phyloP scores from a whole-genome alignment of 2,329 filamentous ascomycete genomes.

The Shiraia bambusicola region DNA sequence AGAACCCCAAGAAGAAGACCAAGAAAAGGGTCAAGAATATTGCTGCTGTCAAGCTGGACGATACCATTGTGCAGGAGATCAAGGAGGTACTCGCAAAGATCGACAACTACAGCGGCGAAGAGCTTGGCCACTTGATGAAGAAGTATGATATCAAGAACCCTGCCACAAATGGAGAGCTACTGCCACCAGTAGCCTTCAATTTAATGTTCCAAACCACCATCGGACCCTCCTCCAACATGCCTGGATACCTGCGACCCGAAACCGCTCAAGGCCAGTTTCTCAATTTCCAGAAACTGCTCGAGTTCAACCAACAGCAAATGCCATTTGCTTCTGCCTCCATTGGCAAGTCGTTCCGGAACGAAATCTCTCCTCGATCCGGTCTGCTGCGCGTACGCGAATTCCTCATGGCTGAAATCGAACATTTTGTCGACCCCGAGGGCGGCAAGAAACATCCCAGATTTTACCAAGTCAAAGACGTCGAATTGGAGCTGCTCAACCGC shows the following conservation, averaged over 20 bases:
- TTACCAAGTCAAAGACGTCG: constrained; percentile 76
- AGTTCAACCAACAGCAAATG: constrained; percentile 94
- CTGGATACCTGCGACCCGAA: constrained; percentile 69
- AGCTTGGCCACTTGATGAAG: constrained; percentile 80
- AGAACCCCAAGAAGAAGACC: constrained; percentile 86
- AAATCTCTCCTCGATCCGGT: constrained; percentile 91
- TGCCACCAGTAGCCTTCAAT: constrained; percentile 88
- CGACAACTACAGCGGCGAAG: constrained; percentile 88
- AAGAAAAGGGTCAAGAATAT: constrained; percentile 70
- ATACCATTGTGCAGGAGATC: constrained; percentile 84
- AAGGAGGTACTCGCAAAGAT: constrained; percentile 88
- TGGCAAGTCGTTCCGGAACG: constrained; percentile 97
- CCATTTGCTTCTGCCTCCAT: constrained; percentile 97
- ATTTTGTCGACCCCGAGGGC: constrained; percentile 91
- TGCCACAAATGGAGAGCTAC: constrained; percentile 71
- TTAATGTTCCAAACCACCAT: constrained; percentile 98
- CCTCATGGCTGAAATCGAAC: constrained; percentile 98
- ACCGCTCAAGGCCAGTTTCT: constrained; percentile 98
- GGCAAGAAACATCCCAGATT: constrained; percentile 95
- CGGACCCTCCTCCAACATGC: constrained; percentile 82
- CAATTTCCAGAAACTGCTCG: constrained; percentile 93
- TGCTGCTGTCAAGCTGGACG: constrained; percentile 75
- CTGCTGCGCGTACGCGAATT: constrained; percentile 94
- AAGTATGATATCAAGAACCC: constrained; percentile 93
- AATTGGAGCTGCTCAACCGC: constrained; percentile 81